Evolutionary conservation across 352 stramenopile species (phyloP), one percentile per base, ranked within the genome.

Genomic region (Phytophthora chlamydospora): DNA sequence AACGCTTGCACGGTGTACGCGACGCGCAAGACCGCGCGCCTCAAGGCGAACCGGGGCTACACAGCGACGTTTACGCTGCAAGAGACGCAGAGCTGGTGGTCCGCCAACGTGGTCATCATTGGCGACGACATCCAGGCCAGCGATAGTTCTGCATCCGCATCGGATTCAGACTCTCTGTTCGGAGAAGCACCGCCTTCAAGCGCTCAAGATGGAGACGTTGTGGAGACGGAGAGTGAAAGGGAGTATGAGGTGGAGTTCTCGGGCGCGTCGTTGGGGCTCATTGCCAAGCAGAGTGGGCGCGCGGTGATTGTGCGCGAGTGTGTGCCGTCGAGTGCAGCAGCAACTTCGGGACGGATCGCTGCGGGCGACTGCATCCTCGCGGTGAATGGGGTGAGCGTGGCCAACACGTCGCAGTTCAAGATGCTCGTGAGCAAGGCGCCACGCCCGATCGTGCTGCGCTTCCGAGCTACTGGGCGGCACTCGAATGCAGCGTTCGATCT

Each of bases 11-110:
- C 85, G 41, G 70, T 93, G 47, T 91, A 85, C 39, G 73, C 85
- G n/a, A 92, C 85, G 13, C 82, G 87, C 24, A 91, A 92, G 65
- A 91, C 75, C 7, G 85, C 83, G 40, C 81, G 85, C 0, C 62
- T 95, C 6, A 82, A 83, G 48, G 71, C 83, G 2, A 92, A 94
- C 46, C 63, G 78, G n/a, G 87, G 87, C 0, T 95, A 92, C 62
- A 90, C 85, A 0, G 83, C 87, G 8, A 90, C 85, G 17, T 93
- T 95, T 46, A 94, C 85, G 34, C 73, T 91, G 34, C 87, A 95
- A 66, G 85, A 95, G 49, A 76, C 70, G 13, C 85, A 93, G 21
- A 78, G 34, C 36, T 95, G 87, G 87, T 95, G 85, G 87, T 66
- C 87, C n/a, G 75, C 77, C 10, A 80, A 93, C 54, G 80, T 93